A percentile compares a stretch with the other conserved stretches of the same genome.
phyloP scores from a whole-genome alignment of 257 asterid species.

The Solanum chiquidenum region DNA sequence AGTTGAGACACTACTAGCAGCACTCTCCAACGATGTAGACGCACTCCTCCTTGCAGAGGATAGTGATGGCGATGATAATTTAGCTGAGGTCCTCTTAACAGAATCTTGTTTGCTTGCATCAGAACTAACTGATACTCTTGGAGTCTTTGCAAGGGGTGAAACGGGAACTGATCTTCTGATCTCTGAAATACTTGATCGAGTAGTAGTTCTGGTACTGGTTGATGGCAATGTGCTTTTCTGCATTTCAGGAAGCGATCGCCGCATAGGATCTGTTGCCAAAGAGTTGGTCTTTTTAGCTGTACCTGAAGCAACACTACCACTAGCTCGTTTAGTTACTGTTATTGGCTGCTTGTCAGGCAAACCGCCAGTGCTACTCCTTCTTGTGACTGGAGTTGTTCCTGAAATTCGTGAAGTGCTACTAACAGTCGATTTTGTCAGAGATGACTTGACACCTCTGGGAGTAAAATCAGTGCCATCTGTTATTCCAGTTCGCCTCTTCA shows the following conservation, averaged over 20 bases:
- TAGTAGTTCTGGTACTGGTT: slow-evolving; percentile 31
- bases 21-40: slow-evolving; percentile 63
- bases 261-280: slow-evolving; percentile 45
- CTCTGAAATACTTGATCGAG: slow-evolving; percentile 34
- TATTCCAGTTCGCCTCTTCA: slow-evolving; percentile 30
- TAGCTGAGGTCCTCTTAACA: slow-evolving; percentile 27
- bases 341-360: slow-evolving; percentile 61
- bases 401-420: slow-evolving; percentile 57
- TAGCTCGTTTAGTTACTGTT: slow-evolving; percentile 31
- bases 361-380: slow-evolving; percentile 84
- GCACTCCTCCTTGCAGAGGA: slow-evolving; percentile 44
- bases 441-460: slow-evolving; percentile 31
- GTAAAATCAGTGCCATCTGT: slow-evolving; percentile 22
- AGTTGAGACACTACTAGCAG: slow-evolving; percentile 47
- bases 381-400: slow-evolving; percentile 38
- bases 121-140: slow-evolving; percentile 56
- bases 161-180: slow-evolving; percentile 46
- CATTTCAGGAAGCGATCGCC: slow-evolving; percentile 71
- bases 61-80: slow-evolving; percentile 43
- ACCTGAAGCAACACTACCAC: slow-evolving; percentile 16
- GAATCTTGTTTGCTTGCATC: slow-evolving; percentile 48
- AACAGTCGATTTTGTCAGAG: slow-evolving; percentile 48
- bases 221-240: slow-evolving; percentile 48
- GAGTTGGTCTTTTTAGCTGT: slow-evolving; percentile 39
- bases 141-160: slow-evolving; percentile 54